These are phyloP conservation scores for Phaeosphaeria sp. DNA, from an alignment of 2,329 filamentous ascomycete genomes.

Conservation along the genomic window DNA sequence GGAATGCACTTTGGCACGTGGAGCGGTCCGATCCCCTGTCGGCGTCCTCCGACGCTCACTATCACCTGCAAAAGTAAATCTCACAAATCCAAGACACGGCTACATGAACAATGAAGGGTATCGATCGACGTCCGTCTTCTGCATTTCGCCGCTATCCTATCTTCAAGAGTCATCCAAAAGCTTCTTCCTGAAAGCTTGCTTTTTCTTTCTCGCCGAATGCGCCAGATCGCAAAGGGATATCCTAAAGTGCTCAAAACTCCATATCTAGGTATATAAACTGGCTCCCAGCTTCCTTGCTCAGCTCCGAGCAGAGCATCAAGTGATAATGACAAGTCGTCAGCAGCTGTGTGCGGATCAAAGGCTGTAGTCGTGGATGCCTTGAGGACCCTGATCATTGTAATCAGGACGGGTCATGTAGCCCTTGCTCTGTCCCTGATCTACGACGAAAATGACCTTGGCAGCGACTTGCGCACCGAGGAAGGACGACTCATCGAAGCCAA, in stretches of 20 bases:
- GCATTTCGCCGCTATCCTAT: conserved; percentile 21
- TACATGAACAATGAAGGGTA: neutral
- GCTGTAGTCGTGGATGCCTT: conserved; percentile 65
- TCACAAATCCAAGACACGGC: neutral
- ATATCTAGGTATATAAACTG: conserved; percentile 19
- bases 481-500: conserved; percentile 77
- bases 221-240: conserved; percentile 7
- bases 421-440: conserved; percentile 70
- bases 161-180: neutral
- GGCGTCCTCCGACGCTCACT: conserved; percentile 22
- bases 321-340: neutral
- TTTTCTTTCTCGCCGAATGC: conserved; percentile 2
- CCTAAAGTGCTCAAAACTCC: conserved; percentile 7
- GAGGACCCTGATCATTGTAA: conserved; percentile 71
- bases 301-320: neutral
- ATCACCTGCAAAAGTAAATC: conserved; percentile 14
- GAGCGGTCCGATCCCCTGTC: conserved; percentile 18
- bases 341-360: conserved; percentile 21
- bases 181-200: neutral
- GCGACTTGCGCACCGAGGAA: conserved; percentile 90
- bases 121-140: neutral
- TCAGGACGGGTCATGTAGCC: conserved; percentile 72
- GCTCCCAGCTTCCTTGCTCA: neutral
- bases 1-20: conserved; percentile 17
- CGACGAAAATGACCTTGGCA: conserved; percentile 74